phyloP scores from a whole-genome alignment of 352 stramenopile genomes.

The Globisporangium irregulare region DNA sequence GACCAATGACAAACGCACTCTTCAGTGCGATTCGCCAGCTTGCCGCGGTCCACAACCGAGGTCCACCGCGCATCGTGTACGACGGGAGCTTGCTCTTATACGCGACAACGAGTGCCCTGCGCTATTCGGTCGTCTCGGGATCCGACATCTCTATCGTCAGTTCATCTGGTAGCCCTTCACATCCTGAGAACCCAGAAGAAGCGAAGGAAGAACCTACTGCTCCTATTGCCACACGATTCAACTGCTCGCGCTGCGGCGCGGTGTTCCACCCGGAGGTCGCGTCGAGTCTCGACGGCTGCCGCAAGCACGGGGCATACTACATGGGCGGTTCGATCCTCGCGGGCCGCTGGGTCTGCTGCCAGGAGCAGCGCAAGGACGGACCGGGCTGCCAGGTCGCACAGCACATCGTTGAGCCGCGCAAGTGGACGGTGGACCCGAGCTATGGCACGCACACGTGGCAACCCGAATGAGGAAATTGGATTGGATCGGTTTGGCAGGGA shows the following conservation, averaged over 20 bases:
- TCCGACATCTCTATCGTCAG: not conserved
- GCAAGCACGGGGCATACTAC: conserved; percentile 48
- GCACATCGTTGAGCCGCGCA: conserved; percentile 29
- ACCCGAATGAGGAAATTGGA: conserved; percentile 8
- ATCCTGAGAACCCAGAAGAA: not conserved
- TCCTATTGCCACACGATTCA: conserved; percentile 2
- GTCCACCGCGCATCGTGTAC: conserved; percentile 26
- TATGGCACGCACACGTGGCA: conserved; percentile 45
- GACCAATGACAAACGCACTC: conserved; percentile 32
- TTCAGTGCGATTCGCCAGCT: conserved; percentile 43
- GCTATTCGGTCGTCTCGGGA: conserved; percentile 15
- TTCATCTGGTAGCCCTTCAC: not conserved
- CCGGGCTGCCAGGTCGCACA: conserved; percentile 30
- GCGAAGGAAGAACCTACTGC: not conserved
- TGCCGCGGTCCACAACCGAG: conserved; percentile 25
- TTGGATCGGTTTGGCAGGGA: not conserved
- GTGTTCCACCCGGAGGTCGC: conserved; percentile 27
- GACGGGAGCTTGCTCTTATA: conserved; percentile 48
- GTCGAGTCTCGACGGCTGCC: conserved; percentile 33
- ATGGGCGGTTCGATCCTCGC: conserved; percentile 37
- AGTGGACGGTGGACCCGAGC: conserved; percentile 30
- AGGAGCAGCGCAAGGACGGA: conserved; percentile 31
- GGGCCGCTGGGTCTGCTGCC: conserved; percentile 51
- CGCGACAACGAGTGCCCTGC: conserved; percentile 32
- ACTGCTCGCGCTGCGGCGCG: conserved; percentile 38